Base-by-base conservation (phyloP, 495 filamentous ascomycete genomes). In the Xylaria palmicola region DNA sequence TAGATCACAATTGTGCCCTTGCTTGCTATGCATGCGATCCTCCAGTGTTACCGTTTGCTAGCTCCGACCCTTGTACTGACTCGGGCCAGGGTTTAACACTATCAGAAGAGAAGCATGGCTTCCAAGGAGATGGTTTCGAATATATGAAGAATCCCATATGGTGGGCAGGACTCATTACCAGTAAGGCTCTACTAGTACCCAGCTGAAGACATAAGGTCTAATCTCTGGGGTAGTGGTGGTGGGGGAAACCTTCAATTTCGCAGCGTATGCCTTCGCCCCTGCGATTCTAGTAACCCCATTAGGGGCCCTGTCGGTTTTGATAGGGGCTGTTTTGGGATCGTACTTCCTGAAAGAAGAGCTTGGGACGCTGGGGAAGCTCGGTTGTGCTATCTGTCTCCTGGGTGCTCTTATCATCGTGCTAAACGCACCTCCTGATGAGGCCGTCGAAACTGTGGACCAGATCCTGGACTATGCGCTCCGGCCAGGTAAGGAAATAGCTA, bases 351-450 rank as follows among this genome's bases (percentile, higher is more conserved):
- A 92, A 17, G 94, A 98, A 73, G 84, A 87, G 74, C 79, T 98
- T 43, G 94, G 94, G 27, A 87, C 86, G 39, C 75, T 98, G 65
- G 94, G 94, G 1, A 96, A 95, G 74, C 79, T 98, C 60, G 94
- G 94, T 34, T 97, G 95, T 74, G 95, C 94, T 56, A 91, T 92
- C 76, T 98, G 95, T 72, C 83, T 98, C 54, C 91, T 98, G 54
- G 94, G 94, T 30, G 96, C 93, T 34, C 91, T 98, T 66, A 90
- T 98, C 54, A 98, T 98, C 67, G 94, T 98, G 27, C 83, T 98
- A 29, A 95, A 98, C 79, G 94, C 94, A 51, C 94, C 94, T 47
- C 91, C 94, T 37, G 94, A 98, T 75, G 85, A 91, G 78, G 87
- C 91, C 40, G 92, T 98, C 59, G 74, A 89, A 58, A 91, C 85